phyloP scores from a whole-genome alignment of 495 filamentous ascomycete genomes.

The Chaetomium fimeti region DNA sequence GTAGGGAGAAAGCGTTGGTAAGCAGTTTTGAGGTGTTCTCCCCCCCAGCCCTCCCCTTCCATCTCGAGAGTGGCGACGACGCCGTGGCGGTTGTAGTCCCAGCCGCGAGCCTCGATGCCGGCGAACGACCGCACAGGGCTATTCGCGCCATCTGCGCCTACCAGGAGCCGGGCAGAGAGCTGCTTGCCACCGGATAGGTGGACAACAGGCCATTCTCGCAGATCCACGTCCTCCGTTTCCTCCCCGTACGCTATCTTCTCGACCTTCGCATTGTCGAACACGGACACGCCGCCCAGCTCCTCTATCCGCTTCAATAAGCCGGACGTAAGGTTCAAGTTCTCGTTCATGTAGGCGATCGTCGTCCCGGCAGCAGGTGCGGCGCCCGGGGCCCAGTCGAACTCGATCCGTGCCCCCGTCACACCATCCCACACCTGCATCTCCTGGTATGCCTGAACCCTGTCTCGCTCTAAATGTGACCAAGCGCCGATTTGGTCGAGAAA shows the following conservation, averaged over 20 bases:
- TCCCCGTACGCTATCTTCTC: conserved; percentile 72
- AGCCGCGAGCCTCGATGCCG: conserved; percentile 77
- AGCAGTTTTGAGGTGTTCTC: conserved; percentile 63
- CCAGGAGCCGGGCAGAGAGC: conserved; percentile 76
- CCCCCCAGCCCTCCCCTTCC: conserved; percentile 55
- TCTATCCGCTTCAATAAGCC: conserved; percentile 69
- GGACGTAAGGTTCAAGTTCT: conserved; percentile 84
- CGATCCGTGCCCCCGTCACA: conserved; percentile 77
- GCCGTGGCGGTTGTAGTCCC: conserved; percentile 90
- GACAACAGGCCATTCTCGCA: conserved; percentile 84
- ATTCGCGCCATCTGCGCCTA: conserved; percentile 93
- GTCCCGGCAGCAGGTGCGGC: conserved; percentile 40
- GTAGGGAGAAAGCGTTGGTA: conserved; percentile 95
- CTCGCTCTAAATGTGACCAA: conserved; percentile 70
- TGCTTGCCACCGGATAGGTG: conserved; percentile 59
- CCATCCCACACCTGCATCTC: conserved; percentile 98
- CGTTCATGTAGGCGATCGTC: conserved; percentile 91
- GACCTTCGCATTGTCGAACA: conserved; percentile 74
- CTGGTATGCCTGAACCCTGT: conserved; percentile 80
- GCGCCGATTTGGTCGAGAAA: conserved; percentile 78
- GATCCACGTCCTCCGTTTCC: conserved; percentile 65
- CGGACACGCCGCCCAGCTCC: conserved; percentile 62
- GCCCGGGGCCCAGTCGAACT: conserved; percentile 72
- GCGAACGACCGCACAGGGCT: conserved; percentile 90
- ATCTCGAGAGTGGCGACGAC: conserved; percentile 85